phyloP scores from a whole-genome alignment of 257 asterid species.

The Solanum megistacrolobum region DNA sequence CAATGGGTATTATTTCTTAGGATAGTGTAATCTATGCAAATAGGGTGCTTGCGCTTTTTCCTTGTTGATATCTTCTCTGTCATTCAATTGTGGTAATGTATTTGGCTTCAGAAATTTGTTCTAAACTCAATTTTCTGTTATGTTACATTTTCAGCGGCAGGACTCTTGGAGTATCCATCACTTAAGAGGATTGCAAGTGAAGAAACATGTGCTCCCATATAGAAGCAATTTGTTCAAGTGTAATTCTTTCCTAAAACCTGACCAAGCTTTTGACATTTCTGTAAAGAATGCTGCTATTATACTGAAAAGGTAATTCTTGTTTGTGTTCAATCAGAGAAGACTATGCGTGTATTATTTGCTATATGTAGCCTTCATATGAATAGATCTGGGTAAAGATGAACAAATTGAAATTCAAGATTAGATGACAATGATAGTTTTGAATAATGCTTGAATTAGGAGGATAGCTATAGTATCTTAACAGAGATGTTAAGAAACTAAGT shows the following conservation, averaged over 20 bases:
- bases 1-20: not conserved
- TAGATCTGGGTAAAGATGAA: not conserved
- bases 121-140: not conserved
- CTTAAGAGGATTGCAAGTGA: constrained; percentile 31
- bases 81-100: not conserved
- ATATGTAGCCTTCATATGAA: not conserved
- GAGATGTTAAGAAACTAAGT: not conserved
- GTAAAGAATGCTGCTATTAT: constrained; percentile 50
- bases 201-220: constrained; percentile 27
- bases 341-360: not conserved
- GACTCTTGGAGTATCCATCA: constrained; percentile 48
- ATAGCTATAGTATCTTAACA: not conserved
- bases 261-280: constrained; percentile 31
- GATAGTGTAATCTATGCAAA: not conserved
- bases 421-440: not conserved
- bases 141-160: constrained; percentile 39
- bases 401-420: not conserved
- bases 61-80: not conserved
- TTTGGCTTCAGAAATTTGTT: not conserved
- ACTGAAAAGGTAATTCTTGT: constrained; percentile 51
- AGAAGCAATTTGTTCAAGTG: constrained; percentile 45
- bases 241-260: constrained; percentile 46
- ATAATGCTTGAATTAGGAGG: not conserved
- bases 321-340: not conserved
- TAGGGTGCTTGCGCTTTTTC: not conserved